Percentiles rank a stretch among this genome's conserved stretches.
phyloP scores from a whole-genome alignment of 805 yeast species.

The Cyberlindnera suaveolens region DNA sequence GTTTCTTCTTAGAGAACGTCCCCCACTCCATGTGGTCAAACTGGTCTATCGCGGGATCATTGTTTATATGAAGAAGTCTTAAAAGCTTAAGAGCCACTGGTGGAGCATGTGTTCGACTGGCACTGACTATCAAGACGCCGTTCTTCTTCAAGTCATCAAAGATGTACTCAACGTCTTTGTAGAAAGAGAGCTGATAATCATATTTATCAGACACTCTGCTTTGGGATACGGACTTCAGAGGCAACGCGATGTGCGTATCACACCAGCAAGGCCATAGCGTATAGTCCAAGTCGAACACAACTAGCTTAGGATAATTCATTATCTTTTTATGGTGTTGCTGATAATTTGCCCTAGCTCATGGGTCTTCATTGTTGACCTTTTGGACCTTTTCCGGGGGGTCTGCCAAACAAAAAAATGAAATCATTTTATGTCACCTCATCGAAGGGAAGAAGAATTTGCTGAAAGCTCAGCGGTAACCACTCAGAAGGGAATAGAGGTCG shows the following conservation, averaged over 20 bases:
- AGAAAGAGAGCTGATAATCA: conserved; percentile 54
- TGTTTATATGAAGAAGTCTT: conserved; percentile 43
- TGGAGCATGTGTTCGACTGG: conserved; percentile 78
- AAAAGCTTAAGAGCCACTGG: conserved; percentile 65
- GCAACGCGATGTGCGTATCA: conserved; percentile 62
- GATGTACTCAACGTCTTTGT: conserved; percentile 62
- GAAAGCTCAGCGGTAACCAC: too few species aligned
- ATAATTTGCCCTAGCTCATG: too few species aligned
- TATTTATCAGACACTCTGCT: conserved; percentile 40
- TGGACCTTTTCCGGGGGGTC: too few species aligned
- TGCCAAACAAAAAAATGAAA: too few species aligned
- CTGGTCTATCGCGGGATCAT: conserved; percentile 41
- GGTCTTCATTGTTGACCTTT: too few species aligned
- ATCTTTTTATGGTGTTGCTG: too few species aligned
- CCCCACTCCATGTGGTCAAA: conserved; percentile 70
- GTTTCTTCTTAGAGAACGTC: conserved; percentile 49
- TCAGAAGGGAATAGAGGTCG: too few species aligned
- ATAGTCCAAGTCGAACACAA: conserved; percentile 71
- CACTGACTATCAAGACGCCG: conserved; percentile 52
- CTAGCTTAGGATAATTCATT: conserved; percentile 38
- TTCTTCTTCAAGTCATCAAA: conserved; percentile 43
- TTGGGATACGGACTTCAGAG: conserved; percentile 35
- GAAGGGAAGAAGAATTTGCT: too few species aligned
- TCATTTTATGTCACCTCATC: too few species aligned
- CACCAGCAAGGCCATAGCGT: conserved; percentile 85